Evolutionary conservation across 352 stramenopile genomes (phyloP).

Genomic region (Phytophthora fragariaefolia): DNA sequence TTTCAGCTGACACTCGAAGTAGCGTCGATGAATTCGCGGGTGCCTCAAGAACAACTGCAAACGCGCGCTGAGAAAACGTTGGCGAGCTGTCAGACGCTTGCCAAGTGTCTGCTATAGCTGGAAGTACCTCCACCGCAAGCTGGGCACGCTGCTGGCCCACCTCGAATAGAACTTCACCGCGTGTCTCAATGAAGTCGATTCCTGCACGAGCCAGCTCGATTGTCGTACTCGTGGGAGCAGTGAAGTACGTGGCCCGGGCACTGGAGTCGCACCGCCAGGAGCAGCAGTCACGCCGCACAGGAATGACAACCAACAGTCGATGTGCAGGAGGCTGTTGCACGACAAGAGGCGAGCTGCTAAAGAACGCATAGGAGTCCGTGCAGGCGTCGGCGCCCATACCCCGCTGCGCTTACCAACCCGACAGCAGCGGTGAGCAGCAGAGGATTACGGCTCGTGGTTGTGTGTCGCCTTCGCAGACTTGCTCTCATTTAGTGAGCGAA

Average conservation of each 20-base stretch:
- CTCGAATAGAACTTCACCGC: slow-evolving; percentile 34
- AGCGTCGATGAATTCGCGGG: slow-evolving; percentile 5
- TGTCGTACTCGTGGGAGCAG: slow-evolving; percentile 1
- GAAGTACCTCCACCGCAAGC: slow-evolving; percentile 38
- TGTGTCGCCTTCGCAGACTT: not conserved
- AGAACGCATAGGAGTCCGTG: slow-evolving; percentile 28
- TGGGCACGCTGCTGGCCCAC: slow-evolving; percentile 24
- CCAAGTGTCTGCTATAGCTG: slow-evolving; percentile 10
- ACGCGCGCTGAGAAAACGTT: slow-evolving; percentile 14
- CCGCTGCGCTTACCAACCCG: not conserved
- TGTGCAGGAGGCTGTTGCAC: slow-evolving; percentile 24
- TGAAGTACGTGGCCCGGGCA: slow-evolving; percentile 26
- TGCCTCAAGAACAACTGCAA: slow-evolving; percentile 25
- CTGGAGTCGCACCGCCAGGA: slow-evolving; percentile 17
- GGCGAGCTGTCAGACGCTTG: not conserved
- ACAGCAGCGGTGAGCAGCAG: not conserved
- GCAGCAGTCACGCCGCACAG: slow-evolving; percentile 32
- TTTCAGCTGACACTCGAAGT: slow-evolving; percentile 16
- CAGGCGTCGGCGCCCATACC: slow-evolving; percentile 25
- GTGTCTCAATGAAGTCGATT: slow-evolving; percentile 36
- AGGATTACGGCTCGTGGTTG: not conserved
- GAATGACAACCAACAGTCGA: slow-evolving; percentile 32
- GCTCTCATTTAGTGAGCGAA: slow-evolving; percentile 8
- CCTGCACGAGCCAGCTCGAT: slow-evolving; percentile 19
- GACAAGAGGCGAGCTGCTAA: slow-evolving; percentile 15